Conservation (phyloP, 208 protist species). For the Kentomonas sorsogonicus region DNA sequence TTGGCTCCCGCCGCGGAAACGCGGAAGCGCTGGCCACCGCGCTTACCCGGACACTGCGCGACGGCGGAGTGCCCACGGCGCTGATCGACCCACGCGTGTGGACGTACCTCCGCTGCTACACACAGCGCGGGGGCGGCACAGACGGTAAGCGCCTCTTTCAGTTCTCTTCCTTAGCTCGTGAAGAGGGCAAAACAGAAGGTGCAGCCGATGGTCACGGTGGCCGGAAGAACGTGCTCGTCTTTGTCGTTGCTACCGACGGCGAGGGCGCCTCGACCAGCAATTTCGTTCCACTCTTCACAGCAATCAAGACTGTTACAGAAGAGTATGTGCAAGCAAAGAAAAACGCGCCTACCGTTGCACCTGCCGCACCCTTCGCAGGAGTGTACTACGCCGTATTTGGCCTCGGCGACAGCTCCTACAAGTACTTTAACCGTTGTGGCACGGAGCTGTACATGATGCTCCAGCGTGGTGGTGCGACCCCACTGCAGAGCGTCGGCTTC, state of each 20-base stretch:
- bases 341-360: not conserved
- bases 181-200: not conserved
- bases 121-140: constrained; percentile 17
- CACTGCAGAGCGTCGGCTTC: constrained; percentile 50
- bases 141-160: too few relatives aligned
- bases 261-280: constrained; percentile 68
- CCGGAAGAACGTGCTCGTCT: constrained; percentile 30
- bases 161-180: too few relatives aligned
- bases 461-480: constrained; percentile 45
- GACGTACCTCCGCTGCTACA: constrained; percentile 35
- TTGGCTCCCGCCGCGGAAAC: constrained; percentile 63
- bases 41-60: constrained; percentile 43
- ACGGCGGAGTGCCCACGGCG: constrained; percentile 33
- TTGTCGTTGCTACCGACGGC: constrained; percentile 61
- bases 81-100: constrained; percentile 62
- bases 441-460: constrained; percentile 39
- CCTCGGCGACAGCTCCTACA: constrained; percentile 95
- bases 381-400: constrained; percentile 89
- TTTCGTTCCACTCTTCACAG: constrained; percentile 41
- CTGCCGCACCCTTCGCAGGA: constrained; percentile 29
- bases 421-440: constrained; percentile 86
- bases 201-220: not conserved
- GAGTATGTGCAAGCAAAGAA: not conserved
- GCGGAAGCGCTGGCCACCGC: constrained; percentile 58
- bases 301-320: constrained; percentile 26